These are phyloP conservation scores for Lachancea quebecensis DNA, from an alignment of 805 yeast species.

Conservation along the genomic window DNA sequence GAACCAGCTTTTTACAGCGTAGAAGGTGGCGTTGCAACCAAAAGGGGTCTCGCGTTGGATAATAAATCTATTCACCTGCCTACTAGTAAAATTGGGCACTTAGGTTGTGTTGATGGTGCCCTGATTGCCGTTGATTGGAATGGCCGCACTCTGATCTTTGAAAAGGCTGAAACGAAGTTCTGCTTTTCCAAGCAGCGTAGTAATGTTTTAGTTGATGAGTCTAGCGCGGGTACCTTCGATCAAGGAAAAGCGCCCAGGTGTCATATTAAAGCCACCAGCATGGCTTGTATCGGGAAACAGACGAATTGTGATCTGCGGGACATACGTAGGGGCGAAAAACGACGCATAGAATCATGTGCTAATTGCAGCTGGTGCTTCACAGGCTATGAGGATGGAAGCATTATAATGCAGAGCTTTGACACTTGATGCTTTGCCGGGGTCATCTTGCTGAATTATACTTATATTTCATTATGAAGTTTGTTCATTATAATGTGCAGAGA, in stretches of 20 bases:
- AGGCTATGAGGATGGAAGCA: constrained; percentile 29
- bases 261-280: constrained; percentile 5
- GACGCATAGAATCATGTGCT: constrained; percentile 15
- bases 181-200: constrained; percentile 16
- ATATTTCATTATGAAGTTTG: too few relatives aligned
- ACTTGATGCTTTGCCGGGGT: not conserved
- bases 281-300: constrained; percentile 1
- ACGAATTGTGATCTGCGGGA: too few relatives aligned
- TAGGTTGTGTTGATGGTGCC: constrained; percentile 7
- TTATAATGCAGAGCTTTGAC: constrained; percentile 5
- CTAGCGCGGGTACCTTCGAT: constrained; percentile 21
- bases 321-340: constrained; percentile 10
- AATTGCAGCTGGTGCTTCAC: constrained; percentile 24
- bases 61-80: constrained; percentile 5
- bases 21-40: not conserved
- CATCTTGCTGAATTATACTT: not conserved
- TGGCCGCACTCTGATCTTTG: constrained; percentile 16
- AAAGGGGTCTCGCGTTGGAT: not conserved
- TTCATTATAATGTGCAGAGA: not conserved
- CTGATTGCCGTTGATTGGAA: constrained; percentile 19
- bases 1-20: too few relatives aligned
- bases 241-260: constrained; percentile 4
- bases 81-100: constrained; percentile 13
- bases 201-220: constrained; percentile 17
- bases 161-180: not conserved